Evolutionary conservation across 495 filamentous ascomycete species (phyloP), one percentile per base, ranked within the genome.

Genomic region (Aspergillus bridgeri): DNA sequence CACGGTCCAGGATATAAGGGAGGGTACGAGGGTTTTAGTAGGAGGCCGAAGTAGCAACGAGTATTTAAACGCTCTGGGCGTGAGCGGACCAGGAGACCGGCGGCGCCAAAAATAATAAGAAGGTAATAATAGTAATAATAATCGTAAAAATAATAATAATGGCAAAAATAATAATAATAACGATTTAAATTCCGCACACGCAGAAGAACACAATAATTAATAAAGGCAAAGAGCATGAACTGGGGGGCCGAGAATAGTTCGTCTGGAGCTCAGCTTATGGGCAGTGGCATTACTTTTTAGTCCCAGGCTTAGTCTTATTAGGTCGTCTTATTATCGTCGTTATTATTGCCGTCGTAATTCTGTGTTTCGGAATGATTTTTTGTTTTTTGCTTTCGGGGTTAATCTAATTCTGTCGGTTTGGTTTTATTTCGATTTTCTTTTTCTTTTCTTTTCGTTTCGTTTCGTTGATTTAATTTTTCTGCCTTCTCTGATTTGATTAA

Each of bases 61-160:
- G 59, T 65, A 60, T 65, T 65, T 65, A 65, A 63, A 58, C 44
- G 56, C 48, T 21, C 25, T 58, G 58, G 51, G 25, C 33, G 33
- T 38, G 33, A 38, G 33, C n/a, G 17, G 11, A 38, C 33, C 33
- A 38, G 33, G 33, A 38, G 33, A 38, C 33, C 13, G 11, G 9
- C 33, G 13, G 33, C 33, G 33, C 33, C 11, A 38, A 38, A 38
- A 38, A 38, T 27, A 27, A 15, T 33, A 33, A 38, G 2, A 29
- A 29, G 11, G 1, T 29, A 29, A 9, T 29, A 1, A 29, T 9
- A 3, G 27, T 7, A 29, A 29, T 29, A 7, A 6, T 29, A 9
- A 38, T 27, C 25, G 33, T 1, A 29, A 29, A 6, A 15, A 38
- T 9, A 38, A 38, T 38, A 15, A 38, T 38, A 48, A 56, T 48